Percentiles rank a stretch among this genome's conserved stretches.
Evolutionary conservation across 2,329 filamentous ascomycete genomes (phyloP).

Genomic region (Dactylellina drechsleri): DNA sequence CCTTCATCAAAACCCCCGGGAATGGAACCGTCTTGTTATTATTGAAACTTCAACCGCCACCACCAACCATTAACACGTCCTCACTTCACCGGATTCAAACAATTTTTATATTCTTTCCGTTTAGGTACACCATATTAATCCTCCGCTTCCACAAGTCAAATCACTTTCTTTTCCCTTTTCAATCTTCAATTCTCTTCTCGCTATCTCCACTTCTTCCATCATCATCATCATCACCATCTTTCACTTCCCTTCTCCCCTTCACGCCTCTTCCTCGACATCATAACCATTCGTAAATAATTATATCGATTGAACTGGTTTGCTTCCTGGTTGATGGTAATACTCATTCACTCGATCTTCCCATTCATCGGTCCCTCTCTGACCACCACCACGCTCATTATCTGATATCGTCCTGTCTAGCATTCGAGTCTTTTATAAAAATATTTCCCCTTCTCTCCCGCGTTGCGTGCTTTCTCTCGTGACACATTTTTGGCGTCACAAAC

Average conservation of each 20-base stretch:
- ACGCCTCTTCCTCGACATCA: not conserved
- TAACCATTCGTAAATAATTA: not conserved
- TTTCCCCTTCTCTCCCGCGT: conserved; percentile 19
- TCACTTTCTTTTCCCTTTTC: conserved; percentile 54
- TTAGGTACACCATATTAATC: conserved; percentile 39
- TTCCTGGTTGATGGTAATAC: no score
- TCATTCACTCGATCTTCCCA: not conserved
- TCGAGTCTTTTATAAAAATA: not conserved
- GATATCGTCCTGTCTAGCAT: not conserved
- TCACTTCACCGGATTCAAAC: not conserved
- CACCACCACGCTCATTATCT: conserved; percentile 35
- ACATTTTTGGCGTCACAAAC: conserved; percentile 16
- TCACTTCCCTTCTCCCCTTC: not conserved
- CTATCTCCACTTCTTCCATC: conserved; percentile 1
- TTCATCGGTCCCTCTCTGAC: not conserved
- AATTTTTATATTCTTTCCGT: conserved; percentile 23
- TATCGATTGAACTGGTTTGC: not conserved
- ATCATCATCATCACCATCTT: no score
- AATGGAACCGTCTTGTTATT: conserved; percentile 26
- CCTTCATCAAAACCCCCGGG: conserved; percentile 17
- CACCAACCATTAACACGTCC: conserved; percentile 22
- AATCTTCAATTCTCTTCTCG: conserved; percentile 16
- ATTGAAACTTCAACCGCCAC: conserved; percentile 14
- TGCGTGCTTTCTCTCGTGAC: conserved; percentile 33
- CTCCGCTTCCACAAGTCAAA: conserved; percentile 14